Evolutionary conservation across 495 filamentous ascomycete species (phyloP).

Genomic region (Thermothielavioides terrestris): DNA sequence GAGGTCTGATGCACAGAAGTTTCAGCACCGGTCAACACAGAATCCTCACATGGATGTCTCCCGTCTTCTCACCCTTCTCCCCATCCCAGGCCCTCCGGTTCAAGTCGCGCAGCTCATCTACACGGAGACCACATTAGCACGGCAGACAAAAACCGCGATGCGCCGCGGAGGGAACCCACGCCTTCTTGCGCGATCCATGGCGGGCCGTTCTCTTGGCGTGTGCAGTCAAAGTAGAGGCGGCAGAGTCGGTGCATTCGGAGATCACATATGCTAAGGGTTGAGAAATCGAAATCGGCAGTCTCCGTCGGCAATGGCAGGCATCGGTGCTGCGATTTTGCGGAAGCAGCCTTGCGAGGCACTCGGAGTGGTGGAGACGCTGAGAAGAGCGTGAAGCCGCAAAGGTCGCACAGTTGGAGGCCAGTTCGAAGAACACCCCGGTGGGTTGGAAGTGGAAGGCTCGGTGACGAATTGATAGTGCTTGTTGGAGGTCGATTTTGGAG

Average conservation of each 20-base stretch:
- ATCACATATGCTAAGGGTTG: constrained; percentile 39
- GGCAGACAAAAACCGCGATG: background rate
- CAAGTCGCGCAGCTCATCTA: constrained; percentile 78
- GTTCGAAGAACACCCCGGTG: constrained; percentile 4
- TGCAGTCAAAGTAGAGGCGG: constrained; percentile 3
- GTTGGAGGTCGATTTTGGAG: constrained; percentile 10
- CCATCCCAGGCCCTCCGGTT: constrained; percentile 84
- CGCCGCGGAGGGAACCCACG: constrained; percentile 42
- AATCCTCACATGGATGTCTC: constrained; percentile 1
- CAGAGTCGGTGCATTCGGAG: constrained; percentile 33
- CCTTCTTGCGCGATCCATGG: constrained; percentile 81
- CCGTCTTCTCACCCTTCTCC: constrained; percentile 59
- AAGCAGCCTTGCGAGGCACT: constrained; percentile 17
- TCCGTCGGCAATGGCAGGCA: constrained; percentile 38
- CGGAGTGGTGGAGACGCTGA: background rate
- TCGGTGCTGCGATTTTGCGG: constrained; percentile 30
- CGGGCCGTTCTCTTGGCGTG: constrained; percentile 23
- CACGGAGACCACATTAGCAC: background rate
- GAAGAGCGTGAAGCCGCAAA: background rate
- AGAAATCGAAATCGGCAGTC: constrained; percentile 38
- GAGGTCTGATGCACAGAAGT: constrained; percentile 47
- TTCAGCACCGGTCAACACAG: background rate
- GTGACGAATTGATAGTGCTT: constrained; percentile 22
- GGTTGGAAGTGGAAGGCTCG: constrained; percentile 11
- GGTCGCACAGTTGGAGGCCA: constrained; percentile 2